A percentile compares a stretch with the other conserved stretches of the same genome.
Conservation (phyloP, 495 filamentous ascomycete species). For the Penicillium lividum region DNA sequence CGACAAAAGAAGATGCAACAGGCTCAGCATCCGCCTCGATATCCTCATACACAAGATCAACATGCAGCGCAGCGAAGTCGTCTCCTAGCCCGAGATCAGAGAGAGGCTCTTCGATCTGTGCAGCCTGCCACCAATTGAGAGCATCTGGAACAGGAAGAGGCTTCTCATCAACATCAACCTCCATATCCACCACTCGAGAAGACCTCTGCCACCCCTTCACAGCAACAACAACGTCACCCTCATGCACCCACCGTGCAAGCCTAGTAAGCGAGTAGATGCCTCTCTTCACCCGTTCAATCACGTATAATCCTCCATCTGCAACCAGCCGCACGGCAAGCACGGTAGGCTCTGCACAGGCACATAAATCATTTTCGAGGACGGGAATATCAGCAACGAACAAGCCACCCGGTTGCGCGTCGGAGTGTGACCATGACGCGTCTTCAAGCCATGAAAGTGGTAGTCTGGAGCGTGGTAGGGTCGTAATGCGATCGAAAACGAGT, state of each 20-base stretch:
- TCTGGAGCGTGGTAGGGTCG: conserved; percentile 60
- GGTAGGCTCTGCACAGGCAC: conserved; percentile 23
- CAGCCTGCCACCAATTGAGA: conserved; percentile 41
- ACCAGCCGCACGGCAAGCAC: conserved; percentile 69
- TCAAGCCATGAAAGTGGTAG: conserved; percentile 64
- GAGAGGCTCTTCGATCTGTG: conserved; percentile 38
- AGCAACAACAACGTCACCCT: conserved; percentile 37
- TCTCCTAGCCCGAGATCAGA: conserved; percentile 21
- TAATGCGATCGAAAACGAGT: conserved; percentile 59
- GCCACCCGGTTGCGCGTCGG: conserved; percentile 52
- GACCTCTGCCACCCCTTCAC: conserved; percentile 40
- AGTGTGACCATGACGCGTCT: conserved; percentile 50
- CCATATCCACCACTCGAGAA: conserved; percentile 34
- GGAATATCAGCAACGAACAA: conserved; percentile 62
- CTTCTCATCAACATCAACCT: conserved; percentile 38
- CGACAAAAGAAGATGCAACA: conserved; percentile 24
- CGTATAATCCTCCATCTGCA: conserved; percentile 60
- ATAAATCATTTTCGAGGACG: conserved; percentile 58
- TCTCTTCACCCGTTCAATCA: conserved; percentile 67
- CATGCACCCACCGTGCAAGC: conserved; percentile 63
- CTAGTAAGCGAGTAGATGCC: conserved; percentile 72
- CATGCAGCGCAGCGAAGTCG: conserved; percentile 32
- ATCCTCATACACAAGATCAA: conserved; percentile 36
- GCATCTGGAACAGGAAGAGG: conserved; percentile 5
- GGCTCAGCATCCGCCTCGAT: conserved; percentile 9